Base-by-base conservation (phyloP, 176 grass and related monocot species). In the Avena atlantica region DNA sequence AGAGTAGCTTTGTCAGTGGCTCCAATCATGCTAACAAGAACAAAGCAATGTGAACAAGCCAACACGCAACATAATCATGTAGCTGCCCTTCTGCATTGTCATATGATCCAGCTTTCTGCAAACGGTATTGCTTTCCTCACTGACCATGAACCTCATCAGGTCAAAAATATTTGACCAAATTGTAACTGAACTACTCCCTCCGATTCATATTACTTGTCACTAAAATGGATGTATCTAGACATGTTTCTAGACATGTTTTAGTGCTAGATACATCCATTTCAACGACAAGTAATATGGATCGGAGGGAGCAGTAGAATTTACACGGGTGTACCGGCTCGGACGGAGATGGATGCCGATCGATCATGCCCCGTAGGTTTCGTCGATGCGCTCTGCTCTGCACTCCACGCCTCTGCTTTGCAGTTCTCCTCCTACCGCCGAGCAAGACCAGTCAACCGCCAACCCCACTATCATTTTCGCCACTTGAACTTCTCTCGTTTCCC, bases 401-500 rank as follows among this genome's bases (percentile, higher is more conserved):
- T 42, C 15, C 48, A 63, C 78, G 57, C 52, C 34, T 52, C 64
- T 10, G 24, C 74, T 45, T 44, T 48, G 40, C 40, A 16, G 3
- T 55, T 20, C 37, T 76, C 1, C 63, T 90, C 84, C 89, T 84
- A 84, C 66, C 80, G 75, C 31, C 62, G 87, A 94, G 34, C 8
- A 89, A 57, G 93, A 95, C 88, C 62, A 74, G 76, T 20, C 73
- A 86, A 89, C 93, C 52, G 90, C 85, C 91, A 86, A 86, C 77
- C 80, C 83, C 93, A 95, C 93, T 88, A 82, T 12, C 50, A 42
- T 42, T 7, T 1, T 69, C 51, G 59, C 79, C 86, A 73, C 82
- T 69, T 59, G 17, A 19, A 40, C 85, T 73, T 31, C 72, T 86
- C 48, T 84, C 83, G 49, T 87, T 65, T 89, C 89, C 80, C 87